Evolutionary conservation across 352 stramenopile species (phyloP), one percentile per base, ranked within the genome.

Genomic region (Phytopythium kandeliae): DNA sequence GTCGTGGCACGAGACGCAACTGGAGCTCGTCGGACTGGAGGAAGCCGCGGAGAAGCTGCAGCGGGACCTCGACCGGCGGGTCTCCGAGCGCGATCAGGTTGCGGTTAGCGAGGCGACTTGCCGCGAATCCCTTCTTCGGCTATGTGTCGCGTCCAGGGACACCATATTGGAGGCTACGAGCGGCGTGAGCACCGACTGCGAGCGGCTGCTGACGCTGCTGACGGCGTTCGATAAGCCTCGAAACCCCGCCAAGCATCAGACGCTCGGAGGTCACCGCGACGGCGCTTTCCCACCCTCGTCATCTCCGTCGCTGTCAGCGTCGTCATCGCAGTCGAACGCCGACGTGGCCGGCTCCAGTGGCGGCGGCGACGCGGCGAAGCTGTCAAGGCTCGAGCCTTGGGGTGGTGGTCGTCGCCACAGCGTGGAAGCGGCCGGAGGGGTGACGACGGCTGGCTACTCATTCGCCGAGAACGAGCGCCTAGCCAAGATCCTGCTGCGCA

Each of bases 401-500:
- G 21, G 11, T 24, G 42, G 15, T 36, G 30, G 17, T n/a, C n/a
- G n/a, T n/a, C n/a, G n/a, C n/a, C n/a, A n/a, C n/a, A n/a, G n/a
- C n/a, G 28, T 5, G 28, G 5, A 10, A 33, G 5, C 22, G 12
- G 28, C 10, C 1, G n/a, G 44, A 1, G 28, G 19, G 4, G 8
- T n/a, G 9, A 4, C 26, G 17, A 21, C 41, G 16, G 7, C 55
- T 25, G 55, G 17, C 2, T 89, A 78, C 50, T 75, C 57, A 2
- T 79, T 92, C 17, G 68, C 80, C 54, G 81, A 94, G 48, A 92
- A 90, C 11, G 75, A 90, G 49, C 77, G 78, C 16, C 62, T 94
- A 25, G 71, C 83, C 17, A 77, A 69, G 38, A 87, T 90, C 51
- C 65, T 94, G 21, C 52, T 82, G 28, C 77, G 78, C 36, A 94